Conservation (phyloP, 345 rosid species). For the Luvunga scandens region DNA sequence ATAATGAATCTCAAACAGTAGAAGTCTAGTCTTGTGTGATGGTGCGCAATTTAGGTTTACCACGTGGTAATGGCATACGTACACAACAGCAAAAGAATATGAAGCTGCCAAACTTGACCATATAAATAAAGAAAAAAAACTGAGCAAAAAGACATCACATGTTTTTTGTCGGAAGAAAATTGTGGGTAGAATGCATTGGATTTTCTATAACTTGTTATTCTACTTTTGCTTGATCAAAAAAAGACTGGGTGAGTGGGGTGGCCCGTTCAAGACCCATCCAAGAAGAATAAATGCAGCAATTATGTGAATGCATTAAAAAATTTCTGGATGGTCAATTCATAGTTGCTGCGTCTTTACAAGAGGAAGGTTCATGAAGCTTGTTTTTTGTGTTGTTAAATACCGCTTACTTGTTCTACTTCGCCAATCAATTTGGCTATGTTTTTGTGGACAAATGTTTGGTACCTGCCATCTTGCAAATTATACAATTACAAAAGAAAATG, state of each 20-base stretch:
- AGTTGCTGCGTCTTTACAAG: not conserved
- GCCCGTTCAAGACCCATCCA: too few relatives aligned
- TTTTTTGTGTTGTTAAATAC: not conserved
- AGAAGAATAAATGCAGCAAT: not conserved
- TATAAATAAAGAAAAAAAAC: not conserved
- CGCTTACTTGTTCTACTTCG: not conserved
- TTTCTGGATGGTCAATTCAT: not conserved
- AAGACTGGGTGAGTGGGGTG: too few relatives aligned
- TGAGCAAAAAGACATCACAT: not conserved
- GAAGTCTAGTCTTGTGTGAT: too few relatives aligned
- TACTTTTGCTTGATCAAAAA: too few relatives aligned
- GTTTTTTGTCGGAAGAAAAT: not conserved
- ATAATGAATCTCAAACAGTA: too few relatives aligned
- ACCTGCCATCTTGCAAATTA: not conserved
- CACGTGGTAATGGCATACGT: too few relatives aligned
- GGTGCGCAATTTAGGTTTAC: too few relatives aligned
- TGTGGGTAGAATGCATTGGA: not conserved
- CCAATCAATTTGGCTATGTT: not conserved
- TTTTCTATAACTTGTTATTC: too few relatives aligned
- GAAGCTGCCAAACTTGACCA: slow-evolving; percentile 1
- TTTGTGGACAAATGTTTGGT: not conserved
- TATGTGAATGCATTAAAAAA: not conserved
- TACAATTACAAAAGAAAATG: not conserved
- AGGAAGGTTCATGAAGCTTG: not conserved
- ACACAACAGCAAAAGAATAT: too few relatives aligned